A percentile compares a stretch with the other conserved stretches of the same genome.
These are phyloP conservation scores for Blastobotrys illinoisensis DNA, from an alignment of 1,139 yeast genomes.

Conservation along the genomic window DNA sequence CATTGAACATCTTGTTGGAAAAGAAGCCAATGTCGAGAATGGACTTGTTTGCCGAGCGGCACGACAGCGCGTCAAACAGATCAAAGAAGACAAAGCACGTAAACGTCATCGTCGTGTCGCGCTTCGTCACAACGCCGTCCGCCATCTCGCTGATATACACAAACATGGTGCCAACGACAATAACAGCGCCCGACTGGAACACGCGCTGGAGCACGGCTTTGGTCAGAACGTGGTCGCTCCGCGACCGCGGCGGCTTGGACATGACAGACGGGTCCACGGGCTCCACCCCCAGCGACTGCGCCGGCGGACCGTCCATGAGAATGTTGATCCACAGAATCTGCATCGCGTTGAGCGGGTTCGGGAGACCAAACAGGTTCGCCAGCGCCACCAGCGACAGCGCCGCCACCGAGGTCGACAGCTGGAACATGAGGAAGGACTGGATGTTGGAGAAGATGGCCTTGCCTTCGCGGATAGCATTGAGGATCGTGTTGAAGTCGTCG, in stretches of 20 bases:
- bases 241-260: slow-evolving; percentile 87
- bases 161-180: slow-evolving; percentile 71
- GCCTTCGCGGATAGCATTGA: slow-evolving; percentile 92
- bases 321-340: slow-evolving; percentile 97
- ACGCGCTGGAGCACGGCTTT: slow-evolving; percentile 62
- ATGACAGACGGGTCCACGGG: slow-evolving; percentile 94
- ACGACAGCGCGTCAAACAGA: slow-evolving; percentile 90
- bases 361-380: slow-evolving; percentile 78
- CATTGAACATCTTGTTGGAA: slow-evolving; percentile 81
- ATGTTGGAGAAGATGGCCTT: slow-evolving; percentile 93
- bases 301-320: slow-evolving; percentile 99
- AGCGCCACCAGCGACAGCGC: slow-evolving; percentile 86
- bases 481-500: slow-evolving; percentile 89
- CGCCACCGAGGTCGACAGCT: slow-evolving; percentile 90
- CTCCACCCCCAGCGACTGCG: slow-evolving; percentile 94
- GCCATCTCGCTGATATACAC: slow-evolving; percentile 81
- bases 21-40: slow-evolving; percentile 70
- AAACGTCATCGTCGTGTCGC: slow-evolving; percentile 98
- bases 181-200: slow-evolving; percentile 65
- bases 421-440: slow-evolving; percentile 90
- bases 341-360: slow-evolving; percentile 98
- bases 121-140: slow-evolving; percentile 73
- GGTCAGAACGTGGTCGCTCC: slow-evolving; percentile 79
- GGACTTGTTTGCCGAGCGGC: slow-evolving; percentile 82
- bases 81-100: slow-evolving; percentile 93